Evolutionary conservation across 2,329 filamentous ascomycete species (phyloP).

Genomic region (Paraconiothyrium sp.): DNA sequence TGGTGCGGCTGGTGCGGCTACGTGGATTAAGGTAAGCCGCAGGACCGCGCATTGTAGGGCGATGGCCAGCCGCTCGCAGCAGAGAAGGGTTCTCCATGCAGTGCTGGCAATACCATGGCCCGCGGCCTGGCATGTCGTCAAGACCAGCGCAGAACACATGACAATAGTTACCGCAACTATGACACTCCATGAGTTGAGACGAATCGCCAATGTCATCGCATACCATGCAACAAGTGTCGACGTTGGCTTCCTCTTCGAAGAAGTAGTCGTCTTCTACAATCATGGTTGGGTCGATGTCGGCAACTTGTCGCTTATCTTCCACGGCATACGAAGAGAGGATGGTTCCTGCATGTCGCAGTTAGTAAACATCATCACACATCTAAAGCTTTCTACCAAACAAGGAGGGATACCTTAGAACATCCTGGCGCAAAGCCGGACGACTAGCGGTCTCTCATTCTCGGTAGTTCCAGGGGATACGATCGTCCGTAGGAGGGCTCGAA

Average conservation of each 20-base stretch:
- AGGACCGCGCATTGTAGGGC: slow-evolving; percentile 36
- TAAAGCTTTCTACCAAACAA: slow-evolving; percentile 13
- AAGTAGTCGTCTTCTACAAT: slow-evolving; percentile 76
- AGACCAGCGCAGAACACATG: slow-evolving; percentile 93
- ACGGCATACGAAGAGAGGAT: slow-evolving; percentile 71
- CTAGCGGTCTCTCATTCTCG: slow-evolving; percentile 18
- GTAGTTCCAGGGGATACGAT: slow-evolving; percentile 12
- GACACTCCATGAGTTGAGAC: slow-evolving; percentile 86
- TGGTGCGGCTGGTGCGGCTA: slow-evolving; percentile 40
- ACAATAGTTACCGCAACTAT: slow-evolving; percentile 87
- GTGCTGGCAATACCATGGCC: slow-evolving; percentile 90
- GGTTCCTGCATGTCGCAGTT: slow-evolving; percentile 54
- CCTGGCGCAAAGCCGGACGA: slow-evolving; percentile 19
- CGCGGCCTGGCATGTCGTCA: slow-evolving; percentile 73
- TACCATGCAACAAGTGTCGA: slow-evolving; percentile 83
- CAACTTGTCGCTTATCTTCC: slow-evolving; percentile 86
- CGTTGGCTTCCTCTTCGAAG: slow-evolving; percentile 53
- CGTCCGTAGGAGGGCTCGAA: slow-evolving; percentile 45
- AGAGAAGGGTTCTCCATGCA: slow-evolving; percentile 63
- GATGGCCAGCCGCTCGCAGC: slow-evolving; percentile 49
- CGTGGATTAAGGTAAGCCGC: slow-evolving; percentile 44
- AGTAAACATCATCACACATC: slow-evolving; percentile 20
- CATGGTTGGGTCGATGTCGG: slow-evolving; percentile 85
- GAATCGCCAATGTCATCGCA: slow-evolving; percentile 84
- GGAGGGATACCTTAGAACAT: slow-evolving; percentile 23